Percentiles rank a stretch among this genome's conserved stretches.
phyloP scores from a whole-genome alignment of 495 filamentous ascomycete genomes.

The Alectoria sarmentosa region DNA sequence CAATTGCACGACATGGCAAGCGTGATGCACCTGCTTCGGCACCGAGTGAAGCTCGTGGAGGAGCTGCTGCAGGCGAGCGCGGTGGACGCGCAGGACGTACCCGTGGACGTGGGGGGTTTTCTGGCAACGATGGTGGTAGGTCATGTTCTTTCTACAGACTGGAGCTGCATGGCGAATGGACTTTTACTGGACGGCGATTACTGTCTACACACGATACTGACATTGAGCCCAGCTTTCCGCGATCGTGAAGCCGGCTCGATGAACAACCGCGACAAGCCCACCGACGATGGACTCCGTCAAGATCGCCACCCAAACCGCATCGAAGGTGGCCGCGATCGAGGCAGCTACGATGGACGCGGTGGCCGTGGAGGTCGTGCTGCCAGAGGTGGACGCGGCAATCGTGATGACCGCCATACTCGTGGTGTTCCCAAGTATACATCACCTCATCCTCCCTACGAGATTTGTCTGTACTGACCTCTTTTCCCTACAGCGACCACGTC shows the following conservation, averaged over 20 bases:
- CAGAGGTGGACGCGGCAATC: slow-evolving; percentile 44
- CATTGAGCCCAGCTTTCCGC: slow-evolving; percentile 62
- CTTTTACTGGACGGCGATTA: not conserved
- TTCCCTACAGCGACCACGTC: slow-evolving; percentile 62
- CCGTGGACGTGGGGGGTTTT: slow-evolving; percentile 42
- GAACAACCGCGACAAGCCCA: slow-evolving; percentile 76
- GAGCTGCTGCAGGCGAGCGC: slow-evolving; percentile 43
- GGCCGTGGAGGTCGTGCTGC: slow-evolving; percentile 53
- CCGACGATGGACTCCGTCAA: slow-evolving; percentile 57
- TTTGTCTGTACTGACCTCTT: slow-evolving; percentile 8
- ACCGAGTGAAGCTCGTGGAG: slow-evolving; percentile 38
- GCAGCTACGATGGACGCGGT: slow-evolving; percentile 44
- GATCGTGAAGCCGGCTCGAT: slow-evolving; percentile 77
- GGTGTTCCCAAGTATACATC: slow-evolving; percentile 58
- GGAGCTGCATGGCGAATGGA: slow-evolving; percentile 21
- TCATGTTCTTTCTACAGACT: slow-evolving; percentile 12
- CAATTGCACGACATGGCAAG: slow-evolving; percentile 70
- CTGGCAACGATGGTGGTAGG: slow-evolving; percentile 78
- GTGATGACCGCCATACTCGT: slow-evolving; percentile 79
- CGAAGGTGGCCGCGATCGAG: slow-evolving; percentile 36
- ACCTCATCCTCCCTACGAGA: not conserved
- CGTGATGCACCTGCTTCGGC: slow-evolving; percentile 78
- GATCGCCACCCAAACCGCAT: slow-evolving; percentile 39
- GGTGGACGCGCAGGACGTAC: slow-evolving; percentile 37
- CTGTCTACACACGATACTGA: slow-evolving; percentile 5